Base-by-base conservation (phyloP, 306 rosid genomes). In the Cucurbita ficifolia region DNA sequence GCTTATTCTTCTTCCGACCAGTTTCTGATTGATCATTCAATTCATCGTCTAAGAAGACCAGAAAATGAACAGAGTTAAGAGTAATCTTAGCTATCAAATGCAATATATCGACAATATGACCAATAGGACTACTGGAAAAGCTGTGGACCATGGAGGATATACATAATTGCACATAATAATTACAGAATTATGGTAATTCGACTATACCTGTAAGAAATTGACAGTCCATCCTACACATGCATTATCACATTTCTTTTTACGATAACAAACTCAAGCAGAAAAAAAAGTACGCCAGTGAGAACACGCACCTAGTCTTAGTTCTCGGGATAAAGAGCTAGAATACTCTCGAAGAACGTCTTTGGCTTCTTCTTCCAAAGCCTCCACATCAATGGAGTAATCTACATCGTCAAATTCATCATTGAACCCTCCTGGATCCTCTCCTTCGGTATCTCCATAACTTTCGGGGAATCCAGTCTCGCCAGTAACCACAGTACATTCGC, bases 321-420 rank as follows among this genome's bases (percentile, higher is more conserved):
- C 78, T 56, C 72, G 79, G 65, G 89, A 85, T 51, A 90, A 76
- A 52, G 92, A 82, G 74, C 74, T 75, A 39, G 97, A 86, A 76
- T 87, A 94, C 33, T 87, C 95, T 49, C 78, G 80, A 51, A 69
- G 86, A 16, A 79, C 86, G 22, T 85, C 82, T 73, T 81, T 79
- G 1, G 98, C 98, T 81, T 89, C 91, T 78, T 82, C 76, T 79
- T 90, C 96, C 13, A 94, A 85, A 6, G 82, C 82, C 19, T 62
- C 49, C 75, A 81, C 81, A 50, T 94, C 92, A 40, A 85, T 86
- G 49, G 81, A 54, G 19, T 45, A 57, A 6, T 65, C 72, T 13
- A 76, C 79, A 38, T 65, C 76, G 65, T 79, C 90, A 7, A 75
- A 64, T 50, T 80, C 82, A 19, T 84, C 80, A 46, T 5, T 49